A percentile compares a stretch with the other conserved stretches of the same genome.
phyloP scores from a whole-genome alignment of 1,284 basidiomycete genomes.

The Austropuccinia psidii region DNA sequence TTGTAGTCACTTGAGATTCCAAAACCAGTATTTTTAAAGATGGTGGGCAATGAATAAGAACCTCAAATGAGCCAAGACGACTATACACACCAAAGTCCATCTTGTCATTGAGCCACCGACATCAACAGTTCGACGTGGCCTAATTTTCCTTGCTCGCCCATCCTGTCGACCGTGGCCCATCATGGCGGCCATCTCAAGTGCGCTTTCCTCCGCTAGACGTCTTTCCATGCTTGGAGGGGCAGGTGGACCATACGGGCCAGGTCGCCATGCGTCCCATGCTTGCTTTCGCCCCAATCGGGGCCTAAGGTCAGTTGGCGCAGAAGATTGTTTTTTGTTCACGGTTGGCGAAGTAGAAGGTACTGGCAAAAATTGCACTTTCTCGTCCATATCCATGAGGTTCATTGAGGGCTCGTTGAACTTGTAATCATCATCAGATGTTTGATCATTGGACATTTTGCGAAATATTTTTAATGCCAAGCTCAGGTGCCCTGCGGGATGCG shows the following conservation, averaged over 20 bases:
- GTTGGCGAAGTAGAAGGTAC: too few relatives aligned
- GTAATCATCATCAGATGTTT: too few relatives aligned
- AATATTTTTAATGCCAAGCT: too few relatives aligned
- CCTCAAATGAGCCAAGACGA: background rate
- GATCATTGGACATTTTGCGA: too few relatives aligned
- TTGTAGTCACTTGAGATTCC: too few relatives aligned
- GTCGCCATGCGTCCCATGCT: slow-evolving; percentile 31
- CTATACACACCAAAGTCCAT: slow-evolving; percentile 13
- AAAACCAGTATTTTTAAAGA: too few relatives aligned
- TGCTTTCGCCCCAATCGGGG: slow-evolving; percentile 2
- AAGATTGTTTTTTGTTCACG: too few relatives aligned
- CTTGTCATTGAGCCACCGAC: slow-evolving; percentile 29
- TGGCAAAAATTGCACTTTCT: too few relatives aligned
- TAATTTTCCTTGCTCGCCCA: slow-evolving; percentile 31
- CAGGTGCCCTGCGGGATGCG: too few relatives aligned
- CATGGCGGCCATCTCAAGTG: slow-evolving; percentile 29
- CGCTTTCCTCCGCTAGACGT: slow-evolving; percentile 29
- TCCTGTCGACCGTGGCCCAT: slow-evolving; percentile 33
- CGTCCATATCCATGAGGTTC: too few relatives aligned
- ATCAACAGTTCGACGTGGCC: slow-evolving; percentile 33
- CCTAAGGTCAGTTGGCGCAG: slow-evolving; percentile 12
- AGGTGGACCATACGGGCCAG: slow-evolving; percentile 25
- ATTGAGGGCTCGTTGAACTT: too few relatives aligned
- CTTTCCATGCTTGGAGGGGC: slow-evolving; percentile 29
- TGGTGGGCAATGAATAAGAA: too few relatives aligned